Conservation (phyloP, 2,329 filamentous ascomycete species). For the Monilinia vaccinii-corymbosi region DNA sequence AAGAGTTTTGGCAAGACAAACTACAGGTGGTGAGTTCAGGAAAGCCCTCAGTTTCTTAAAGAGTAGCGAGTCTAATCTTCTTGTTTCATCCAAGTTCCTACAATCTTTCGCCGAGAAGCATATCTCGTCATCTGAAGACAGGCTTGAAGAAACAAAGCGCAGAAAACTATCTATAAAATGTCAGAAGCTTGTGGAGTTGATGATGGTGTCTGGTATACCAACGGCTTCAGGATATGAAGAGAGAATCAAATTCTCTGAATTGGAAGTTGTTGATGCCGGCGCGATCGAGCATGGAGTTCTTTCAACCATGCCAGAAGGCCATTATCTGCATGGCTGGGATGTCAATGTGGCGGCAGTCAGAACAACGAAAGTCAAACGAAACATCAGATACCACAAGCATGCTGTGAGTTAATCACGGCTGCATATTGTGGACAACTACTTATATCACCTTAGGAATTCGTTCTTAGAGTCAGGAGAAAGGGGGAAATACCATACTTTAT, state of each 20-base stretch:
- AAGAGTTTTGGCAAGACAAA: conserved; percentile 99
- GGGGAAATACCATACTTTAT: conserved; percentile 70
- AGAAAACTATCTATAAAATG: conserved; percentile 87
- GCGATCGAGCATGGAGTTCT: conserved; percentile 87
- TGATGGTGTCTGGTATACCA: conserved; percentile 97
- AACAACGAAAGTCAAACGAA: conserved; percentile 71
- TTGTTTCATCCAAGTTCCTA: conserved; percentile 63
- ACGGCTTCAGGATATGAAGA: conserved; percentile 97
- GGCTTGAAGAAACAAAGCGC: conserved; percentile 91
- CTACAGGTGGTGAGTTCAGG: conserved; percentile 68
- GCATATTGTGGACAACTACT: conserved; percentile 1
- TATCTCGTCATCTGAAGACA: conserved; percentile 93
- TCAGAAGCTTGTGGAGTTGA: conserved; percentile 91
- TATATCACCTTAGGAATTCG: conserved; percentile 57
- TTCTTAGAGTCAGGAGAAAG: conserved; percentile 74
- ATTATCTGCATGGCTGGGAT: conserved; percentile 93
- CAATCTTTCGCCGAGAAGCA: conserved; percentile 96
- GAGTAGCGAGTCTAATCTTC: not conserved
- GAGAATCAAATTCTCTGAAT: conserved; percentile 89
- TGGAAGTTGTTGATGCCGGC: conserved; percentile 90
- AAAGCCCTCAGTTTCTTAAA: not conserved
- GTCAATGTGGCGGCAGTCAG: conserved; percentile 89
- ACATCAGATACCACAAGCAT: conserved; percentile 83
- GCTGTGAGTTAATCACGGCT: conserved; percentile 50
- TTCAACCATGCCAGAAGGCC: conserved; percentile 79